These are phyloP conservation scores for Schizosaccharomyces octosporus DNA, from an alignment of 805 yeast genomes.

Conservation along the genomic window DNA sequence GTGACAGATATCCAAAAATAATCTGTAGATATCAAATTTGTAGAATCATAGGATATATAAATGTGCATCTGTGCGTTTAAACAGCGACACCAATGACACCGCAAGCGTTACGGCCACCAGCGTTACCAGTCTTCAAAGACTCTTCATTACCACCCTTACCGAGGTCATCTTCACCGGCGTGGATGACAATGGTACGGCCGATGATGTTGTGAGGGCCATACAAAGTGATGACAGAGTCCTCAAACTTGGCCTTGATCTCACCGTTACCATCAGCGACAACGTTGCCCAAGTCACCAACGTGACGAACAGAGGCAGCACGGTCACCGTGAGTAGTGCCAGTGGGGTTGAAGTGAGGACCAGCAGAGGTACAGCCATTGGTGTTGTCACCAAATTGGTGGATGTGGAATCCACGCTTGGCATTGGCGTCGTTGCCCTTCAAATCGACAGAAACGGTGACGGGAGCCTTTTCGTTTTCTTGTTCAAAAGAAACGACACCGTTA, in stretches of 20 bases:
- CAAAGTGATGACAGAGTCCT: conserved; percentile 54
- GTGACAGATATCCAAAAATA: no score
- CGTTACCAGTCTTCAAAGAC: conserved; percentile 77
- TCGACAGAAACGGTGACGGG: conserved; percentile 79
- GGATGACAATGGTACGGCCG: conserved; percentile 79
- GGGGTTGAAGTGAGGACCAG: conserved; percentile 95
- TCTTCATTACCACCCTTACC: conserved; percentile 79
- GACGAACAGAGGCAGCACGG: conserved; percentile 53
- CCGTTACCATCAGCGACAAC: conserved; percentile 67
- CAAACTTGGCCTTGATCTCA: conserved; percentile 70
- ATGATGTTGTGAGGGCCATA: conserved; percentile 68
- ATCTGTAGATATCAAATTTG: no score
- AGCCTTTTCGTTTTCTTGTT: conserved; percentile 51
- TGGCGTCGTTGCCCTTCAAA: conserved; percentile 67
- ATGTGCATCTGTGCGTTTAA: background rate
- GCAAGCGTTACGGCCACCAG: conserved; percentile 88
- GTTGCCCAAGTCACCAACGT: conserved; percentile 95
- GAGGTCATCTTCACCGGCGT: conserved; percentile 67
- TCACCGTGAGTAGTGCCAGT: conserved; percentile 75
- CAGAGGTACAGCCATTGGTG: conserved; percentile 96
- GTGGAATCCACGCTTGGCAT: conserved; percentile 91
- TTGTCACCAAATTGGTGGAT: conserved; percentile 94
- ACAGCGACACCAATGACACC: conserved; percentile 21
- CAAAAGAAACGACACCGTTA: conserved; percentile 66
- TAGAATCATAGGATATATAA: no score